Percentiles rank a stretch among this genome's conserved stretches.
Conservation (phyloP, 768 basidiomycete genomes). For the Lactarius vividus region DNA sequence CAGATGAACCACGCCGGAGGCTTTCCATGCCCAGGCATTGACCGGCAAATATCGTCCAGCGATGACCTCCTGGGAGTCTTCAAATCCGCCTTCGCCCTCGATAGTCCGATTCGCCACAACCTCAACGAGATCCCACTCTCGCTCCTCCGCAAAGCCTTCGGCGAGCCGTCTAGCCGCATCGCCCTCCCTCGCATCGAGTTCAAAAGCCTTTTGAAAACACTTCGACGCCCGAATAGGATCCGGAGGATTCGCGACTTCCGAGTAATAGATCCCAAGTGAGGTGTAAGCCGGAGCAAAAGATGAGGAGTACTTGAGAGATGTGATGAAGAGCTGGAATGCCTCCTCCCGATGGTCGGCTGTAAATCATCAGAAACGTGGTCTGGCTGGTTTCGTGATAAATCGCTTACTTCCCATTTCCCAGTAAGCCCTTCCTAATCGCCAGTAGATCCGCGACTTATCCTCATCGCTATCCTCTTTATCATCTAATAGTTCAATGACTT, state of each 20-base stretch:
- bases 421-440: constrained; percentile 76
- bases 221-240: constrained; percentile 86
- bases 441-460: constrained; percentile 78
- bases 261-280: constrained; percentile 88
- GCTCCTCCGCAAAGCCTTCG: constrained; percentile 85
- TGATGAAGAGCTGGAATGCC: constrained; percentile 77
- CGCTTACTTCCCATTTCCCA: constrained; percentile 70
- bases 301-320: constrained; percentile 69
- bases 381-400: not conserved
- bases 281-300: constrained; percentile 91
- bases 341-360: constrained; percentile 53
- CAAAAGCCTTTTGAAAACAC: constrained; percentile 98
- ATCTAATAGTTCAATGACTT: constrained; percentile 46
- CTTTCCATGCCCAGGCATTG: constrained; percentile 99
- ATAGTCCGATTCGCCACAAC: constrained; percentile 91
- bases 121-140: constrained; percentile 95
- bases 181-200: constrained; percentile 86
- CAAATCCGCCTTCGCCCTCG: constrained; percentile 84
- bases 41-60: constrained; percentile 59
- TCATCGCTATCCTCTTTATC: constrained; percentile 45
- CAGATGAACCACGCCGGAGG: constrained; percentile 85
- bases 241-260: constrained; percentile 62
- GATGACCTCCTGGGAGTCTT: constrained; percentile 41
- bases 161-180: constrained; percentile 83
- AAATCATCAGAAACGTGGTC: not conserved